These are phyloP conservation scores for Triangularia verruculosa DNA, from an alignment of 2,329 filamentous ascomycete species.

Conservation along the genomic window DNA sequence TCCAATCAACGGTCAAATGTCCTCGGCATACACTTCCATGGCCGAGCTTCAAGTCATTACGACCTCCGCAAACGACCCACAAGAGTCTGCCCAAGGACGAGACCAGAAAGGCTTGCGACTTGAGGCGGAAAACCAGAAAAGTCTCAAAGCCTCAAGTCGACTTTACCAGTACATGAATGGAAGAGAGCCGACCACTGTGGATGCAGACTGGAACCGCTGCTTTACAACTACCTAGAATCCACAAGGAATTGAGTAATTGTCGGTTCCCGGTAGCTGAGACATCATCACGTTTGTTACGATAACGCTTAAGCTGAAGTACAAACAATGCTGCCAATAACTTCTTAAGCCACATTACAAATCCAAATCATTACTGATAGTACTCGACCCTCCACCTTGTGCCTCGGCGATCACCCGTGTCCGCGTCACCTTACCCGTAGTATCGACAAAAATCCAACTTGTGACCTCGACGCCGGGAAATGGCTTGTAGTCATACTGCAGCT, in stretches of 20 bases:
- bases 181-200: background rate
- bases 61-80: background rate
- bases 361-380: constrained; percentile 45
- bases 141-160: background rate
- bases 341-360: background rate
- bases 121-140: background rate
- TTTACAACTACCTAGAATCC: background rate
- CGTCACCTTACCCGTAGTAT: constrained; percentile 45
- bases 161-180: background rate
- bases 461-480: constrained; percentile 48
- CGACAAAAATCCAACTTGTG: constrained; percentile 48
- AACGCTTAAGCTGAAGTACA: background rate
- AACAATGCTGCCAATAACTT: background rate
- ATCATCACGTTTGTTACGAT: background rate
- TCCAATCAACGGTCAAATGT: no score
- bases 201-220: background rate
- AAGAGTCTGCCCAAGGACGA: background rate
- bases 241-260: background rate
- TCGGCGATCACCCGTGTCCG: constrained; percentile 52
- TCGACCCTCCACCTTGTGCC: constrained; percentile 49
- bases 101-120: background rate
- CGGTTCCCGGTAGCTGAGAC: background rate
- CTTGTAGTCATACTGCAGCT: constrained; percentile 52
- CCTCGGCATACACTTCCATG: background rate
- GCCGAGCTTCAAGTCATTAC: background rate